A percentile compares a stretch with the other conserved stretches of the same genome.
phyloP scores from a whole-genome alignment of 345 rosid species.

The Dovyalis caffra region DNA sequence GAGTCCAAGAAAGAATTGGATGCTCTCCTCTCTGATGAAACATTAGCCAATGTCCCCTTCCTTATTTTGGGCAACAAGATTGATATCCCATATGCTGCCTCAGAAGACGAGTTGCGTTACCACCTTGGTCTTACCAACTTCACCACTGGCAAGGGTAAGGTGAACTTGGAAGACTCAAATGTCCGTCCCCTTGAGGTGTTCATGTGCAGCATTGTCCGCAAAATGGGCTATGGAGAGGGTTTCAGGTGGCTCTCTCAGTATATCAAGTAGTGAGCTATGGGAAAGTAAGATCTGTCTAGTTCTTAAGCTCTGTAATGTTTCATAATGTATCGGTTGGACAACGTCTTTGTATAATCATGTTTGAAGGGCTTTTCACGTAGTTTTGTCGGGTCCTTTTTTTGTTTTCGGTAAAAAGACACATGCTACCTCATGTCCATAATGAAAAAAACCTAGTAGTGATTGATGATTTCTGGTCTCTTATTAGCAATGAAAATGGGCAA shows the following conservation, averaged over 20 bases:
- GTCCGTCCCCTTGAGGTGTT: conserved; percentile 70
- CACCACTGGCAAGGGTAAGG: conserved; percentile 74
- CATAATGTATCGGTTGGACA: conserved; percentile 23
- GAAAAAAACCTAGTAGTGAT: background rate
- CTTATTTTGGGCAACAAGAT: conserved; percentile 72
- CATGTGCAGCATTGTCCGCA: conserved; percentile 77
- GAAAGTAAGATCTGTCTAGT: background rate
- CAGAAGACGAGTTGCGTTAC: conserved; percentile 64
- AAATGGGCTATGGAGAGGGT: conserved; percentile 79
- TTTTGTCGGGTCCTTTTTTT: background rate
- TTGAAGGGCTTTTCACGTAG: conserved; percentile 11
- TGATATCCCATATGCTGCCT: conserved; percentile 67
- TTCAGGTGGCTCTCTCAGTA: conserved; percentile 78
- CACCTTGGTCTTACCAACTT: conserved; percentile 66
- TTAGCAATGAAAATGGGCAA: background rate
- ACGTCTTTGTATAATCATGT: background rate
- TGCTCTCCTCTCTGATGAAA: conserved; percentile 62
- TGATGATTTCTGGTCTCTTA: background rate
- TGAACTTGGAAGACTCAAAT: conserved; percentile 43
- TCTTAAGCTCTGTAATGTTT: conserved; percentile 12
- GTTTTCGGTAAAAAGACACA: conserved; percentile 4
- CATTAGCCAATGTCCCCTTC: conserved; percentile 57
- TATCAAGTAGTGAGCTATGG: conserved; percentile 42
- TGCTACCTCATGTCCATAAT: background rate
- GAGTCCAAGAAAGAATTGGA: conserved; percentile 66